A percentile compares a stretch with the other conserved stretches of the same genome.
Evolutionary conservation across 179 eudicot genomes (phyloP).

Genomic region (Beta lomatogona): DNA sequence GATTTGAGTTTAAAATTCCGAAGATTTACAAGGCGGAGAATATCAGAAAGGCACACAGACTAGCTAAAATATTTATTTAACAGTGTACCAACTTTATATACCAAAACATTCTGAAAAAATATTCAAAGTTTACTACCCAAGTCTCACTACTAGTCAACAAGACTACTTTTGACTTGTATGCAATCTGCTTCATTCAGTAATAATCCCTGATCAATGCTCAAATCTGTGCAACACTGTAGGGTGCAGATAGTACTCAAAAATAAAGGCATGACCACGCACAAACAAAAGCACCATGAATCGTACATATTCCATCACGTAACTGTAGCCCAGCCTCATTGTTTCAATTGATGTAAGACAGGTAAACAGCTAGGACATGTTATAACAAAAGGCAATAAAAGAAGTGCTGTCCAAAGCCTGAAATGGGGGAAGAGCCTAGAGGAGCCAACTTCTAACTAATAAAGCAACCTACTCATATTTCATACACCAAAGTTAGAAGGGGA

Average conservation of each 20-base stretch:
- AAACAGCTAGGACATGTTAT: too few relatives aligned
- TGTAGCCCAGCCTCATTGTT: background rate
- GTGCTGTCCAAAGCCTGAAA: background rate
- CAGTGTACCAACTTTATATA: too few relatives aligned
- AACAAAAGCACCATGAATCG: background rate
- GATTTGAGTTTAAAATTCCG: constrained; percentile 16
- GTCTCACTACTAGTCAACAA: too few relatives aligned
- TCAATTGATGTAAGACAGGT: background rate
- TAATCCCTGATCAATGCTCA: too few relatives aligned
- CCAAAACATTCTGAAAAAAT: too few relatives aligned
- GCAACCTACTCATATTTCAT: background rate
- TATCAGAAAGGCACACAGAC: background rate
- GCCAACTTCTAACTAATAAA: background rate
- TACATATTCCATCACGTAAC: background rate
- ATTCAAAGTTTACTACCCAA: too few relatives aligned
- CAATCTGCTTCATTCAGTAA: too few relatives aligned
- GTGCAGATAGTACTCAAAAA: background rate
- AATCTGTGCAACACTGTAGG: too few relatives aligned
- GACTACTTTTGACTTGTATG: too few relatives aligned
- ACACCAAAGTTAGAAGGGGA: background rate
- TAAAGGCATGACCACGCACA: background rate
- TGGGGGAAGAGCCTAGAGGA: background rate
- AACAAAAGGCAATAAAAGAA: background rate
- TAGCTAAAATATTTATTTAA: too few relatives aligned
- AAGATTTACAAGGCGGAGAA: background rate